Evolutionary conservation across 2,329 filamentous ascomycete genomes (phyloP), one percentile per base, ranked within the genome.

Genomic region (Hymenoscyphus infarciens): DNA sequence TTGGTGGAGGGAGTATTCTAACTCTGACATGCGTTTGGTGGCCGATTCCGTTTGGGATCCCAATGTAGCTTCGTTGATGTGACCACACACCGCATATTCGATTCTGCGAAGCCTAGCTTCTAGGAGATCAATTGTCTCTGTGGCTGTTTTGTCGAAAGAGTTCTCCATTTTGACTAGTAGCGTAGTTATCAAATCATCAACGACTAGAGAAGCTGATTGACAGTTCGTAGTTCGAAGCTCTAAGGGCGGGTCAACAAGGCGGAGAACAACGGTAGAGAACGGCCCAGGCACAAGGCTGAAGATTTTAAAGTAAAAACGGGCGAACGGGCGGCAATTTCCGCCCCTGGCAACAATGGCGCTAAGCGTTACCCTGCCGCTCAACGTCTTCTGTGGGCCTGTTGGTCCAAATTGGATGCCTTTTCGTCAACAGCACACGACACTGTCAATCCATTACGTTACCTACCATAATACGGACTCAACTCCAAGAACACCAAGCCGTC

Each of bases 91-190:
- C 6, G 67, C 69, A 65, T 70, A 72, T 59, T 75, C 73, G 29
- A 74, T 71, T 56, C 72, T 67, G 42, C 63, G 60, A 10, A 75
- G 63, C 22, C 73, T 62, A 13, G 68, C 67, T 61, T 74, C 72
- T 2, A 75, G 65, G 5, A 72, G 64, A 60, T 73, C 71, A 59
- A 75, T 72, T 4, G 72, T 74, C 57, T 72, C 67, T 11, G 62
- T 61, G 6, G 73, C 72, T 2, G 70, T 74, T 56, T 70, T 67
- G 52, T 74, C 73, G 42, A 72, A 71, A 5, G 71, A 66, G 49
- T 69, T 66, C n/a, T 69, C 69, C 71, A 73, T 74, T 2, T 33
- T 60, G 54, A 16, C 25, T 31, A 22, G 8, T 27, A 35, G 15
- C 19, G 31, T 8, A 27, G n/a, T 57, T 1, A 35, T 27, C 13